Evolutionary conservation across 257 asterid species (phyloP).

Genomic region (Paulownia fortunei): DNA sequence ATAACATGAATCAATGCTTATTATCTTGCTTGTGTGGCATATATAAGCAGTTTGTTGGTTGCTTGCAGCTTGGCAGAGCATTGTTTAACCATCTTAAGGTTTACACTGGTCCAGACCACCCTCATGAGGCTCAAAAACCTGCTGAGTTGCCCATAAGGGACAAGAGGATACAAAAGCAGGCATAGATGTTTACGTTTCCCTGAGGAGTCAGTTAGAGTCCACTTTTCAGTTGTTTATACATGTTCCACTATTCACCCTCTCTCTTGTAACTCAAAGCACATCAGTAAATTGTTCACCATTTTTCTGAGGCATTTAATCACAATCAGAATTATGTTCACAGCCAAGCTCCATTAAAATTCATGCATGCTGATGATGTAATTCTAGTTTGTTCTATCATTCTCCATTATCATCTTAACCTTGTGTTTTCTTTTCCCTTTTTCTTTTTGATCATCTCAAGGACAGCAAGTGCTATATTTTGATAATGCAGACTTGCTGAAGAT

Average conservation of each 20-base stretch:
- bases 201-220: neutral
- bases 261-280: slow-evolving; percentile 12
- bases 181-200: slow-evolving; percentile 28
- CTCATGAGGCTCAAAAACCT: slow-evolving; percentile 94
- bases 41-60: slow-evolving; percentile 29
- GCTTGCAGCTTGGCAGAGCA: slow-evolving; percentile 85
- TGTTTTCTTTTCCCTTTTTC: neutral
- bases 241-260: neutral
- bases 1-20: neutral
- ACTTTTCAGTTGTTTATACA: slow-evolving; percentile 32
- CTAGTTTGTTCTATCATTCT: slow-evolving; percentile 20
- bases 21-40: slow-evolving; percentile 4
- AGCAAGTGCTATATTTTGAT: neutral
- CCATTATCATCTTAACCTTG: neutral
- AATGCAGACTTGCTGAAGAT: neutral
- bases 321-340: neutral
- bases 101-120: slow-evolving; percentile 88
- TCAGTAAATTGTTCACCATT: neutral
- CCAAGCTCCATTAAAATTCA: slow-evolving; percentile 10
- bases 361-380: slow-evolving; percentile 18
- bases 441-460: neutral
- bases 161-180: slow-evolving; percentile 71
- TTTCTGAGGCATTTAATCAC: slow-evolving; percentile 16
- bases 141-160: slow-evolving; percentile 80
- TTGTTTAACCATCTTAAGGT: slow-evolving; percentile 89